Conservation (phyloP, 306 rosid species). For the Prinsepia uniflora region DNA sequence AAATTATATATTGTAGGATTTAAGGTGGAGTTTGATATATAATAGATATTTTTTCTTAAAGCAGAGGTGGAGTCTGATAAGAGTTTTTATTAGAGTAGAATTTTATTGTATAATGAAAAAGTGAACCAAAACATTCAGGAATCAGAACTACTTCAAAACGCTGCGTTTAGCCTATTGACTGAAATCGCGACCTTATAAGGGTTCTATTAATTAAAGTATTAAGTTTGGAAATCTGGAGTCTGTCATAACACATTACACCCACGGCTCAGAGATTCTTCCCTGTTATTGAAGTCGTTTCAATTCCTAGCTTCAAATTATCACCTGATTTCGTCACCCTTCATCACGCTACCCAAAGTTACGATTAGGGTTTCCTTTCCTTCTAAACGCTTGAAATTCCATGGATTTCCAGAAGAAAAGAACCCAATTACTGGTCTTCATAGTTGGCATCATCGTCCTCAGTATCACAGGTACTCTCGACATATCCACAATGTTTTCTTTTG, state of each 20-base stretch:
- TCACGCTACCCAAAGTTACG: neutral
- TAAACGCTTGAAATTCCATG: conserved; percentile 31
- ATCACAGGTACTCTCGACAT: conserved; percentile 49
- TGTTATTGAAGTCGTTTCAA: conserved; percentile 6
- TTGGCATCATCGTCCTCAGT: conserved; percentile 58
- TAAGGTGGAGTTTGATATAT: no score
- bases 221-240: neutral
- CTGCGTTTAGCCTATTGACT: neutral
- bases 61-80: no score
- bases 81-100: no score
- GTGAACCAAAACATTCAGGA: no score
- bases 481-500: neutral
- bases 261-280: conserved; percentile 32
- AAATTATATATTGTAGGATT: no score
- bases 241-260: neutral
- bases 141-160: neutral
- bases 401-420: conserved; percentile 56
- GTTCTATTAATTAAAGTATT: neutral
- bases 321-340: neutral
- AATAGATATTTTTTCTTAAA: no score
- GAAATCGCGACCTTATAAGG: neutral
- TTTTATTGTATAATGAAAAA: no score
- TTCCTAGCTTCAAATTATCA: neutral
- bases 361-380: neutral
- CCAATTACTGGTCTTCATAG: conserved; percentile 39